phyloP scores from a whole-genome alignment of 345 rosid species.

The Lepidium didymum region DNA sequence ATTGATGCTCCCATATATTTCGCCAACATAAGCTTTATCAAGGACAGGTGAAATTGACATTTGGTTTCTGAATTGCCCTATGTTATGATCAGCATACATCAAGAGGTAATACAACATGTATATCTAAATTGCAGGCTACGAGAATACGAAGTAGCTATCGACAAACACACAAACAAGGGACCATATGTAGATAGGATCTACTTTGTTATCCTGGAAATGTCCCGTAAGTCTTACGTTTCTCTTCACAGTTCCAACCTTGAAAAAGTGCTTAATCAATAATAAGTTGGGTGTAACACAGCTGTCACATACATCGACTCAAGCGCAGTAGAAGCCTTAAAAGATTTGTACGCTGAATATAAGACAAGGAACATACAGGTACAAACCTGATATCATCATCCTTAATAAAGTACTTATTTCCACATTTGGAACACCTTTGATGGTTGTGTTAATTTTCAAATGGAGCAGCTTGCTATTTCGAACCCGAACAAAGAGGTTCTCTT shows the following conservation, averaged over 20 bases:
- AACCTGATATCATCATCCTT: not conserved
- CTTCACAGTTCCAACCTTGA: not conserved
- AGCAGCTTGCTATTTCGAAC: conserved; percentile 79
- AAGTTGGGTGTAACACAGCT: conserved; percentile 38
- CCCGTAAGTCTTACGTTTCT: conserved; percentile 55
- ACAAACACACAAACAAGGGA: conserved; percentile 59
- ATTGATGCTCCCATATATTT: conserved; percentile 95
- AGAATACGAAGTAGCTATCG: conserved; percentile 72
- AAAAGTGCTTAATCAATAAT: not conserved
- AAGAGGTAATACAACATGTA: not conserved
- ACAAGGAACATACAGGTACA: conserved; percentile 72
- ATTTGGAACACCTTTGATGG: not conserved
- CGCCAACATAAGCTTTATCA: conserved; percentile 87
- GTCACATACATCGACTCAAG: conserved; percentile 84
- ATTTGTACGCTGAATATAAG: conserved; percentile 75
- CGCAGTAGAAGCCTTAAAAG: conserved; percentile 87
- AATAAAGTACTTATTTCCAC: not conserved
- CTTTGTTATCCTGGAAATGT: conserved; percentile 82
- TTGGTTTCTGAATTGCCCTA: not conserved
- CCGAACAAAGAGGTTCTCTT: conserved; percentile 69
- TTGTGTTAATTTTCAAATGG: not conserved
- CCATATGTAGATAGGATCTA: conserved; percentile 69
- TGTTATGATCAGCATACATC: not conserved
- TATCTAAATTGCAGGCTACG: conserved; percentile 47
- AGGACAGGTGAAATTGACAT: conserved; percentile 55